These are phyloP conservation scores for Geranium incanum DNA, from an alignment of 441 rosid genomes.

Conservation along the genomic window DNA sequence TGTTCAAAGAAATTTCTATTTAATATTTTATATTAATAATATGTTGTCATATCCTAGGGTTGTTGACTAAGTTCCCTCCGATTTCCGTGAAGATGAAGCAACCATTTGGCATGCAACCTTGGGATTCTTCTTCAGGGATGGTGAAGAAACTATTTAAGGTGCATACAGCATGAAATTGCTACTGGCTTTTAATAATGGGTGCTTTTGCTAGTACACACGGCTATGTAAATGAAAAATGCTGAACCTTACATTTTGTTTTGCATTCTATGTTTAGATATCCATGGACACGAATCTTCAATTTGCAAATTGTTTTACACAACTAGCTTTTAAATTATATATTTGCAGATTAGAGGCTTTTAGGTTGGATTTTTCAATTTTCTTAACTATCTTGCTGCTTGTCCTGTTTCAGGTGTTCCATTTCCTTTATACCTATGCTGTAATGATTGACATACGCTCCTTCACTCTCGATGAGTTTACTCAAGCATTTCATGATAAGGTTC, in stretches of 20 bases:
- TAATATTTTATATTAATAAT: constrained; percentile 12
- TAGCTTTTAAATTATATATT: not conserved
- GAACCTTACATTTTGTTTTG: not conserved
- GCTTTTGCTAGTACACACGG: constrained; percentile 12
- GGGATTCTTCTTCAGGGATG: constrained; percentile 67
- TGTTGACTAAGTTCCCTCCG: constrained; percentile 83
- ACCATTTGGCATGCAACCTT: constrained; percentile 67
- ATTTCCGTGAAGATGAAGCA: constrained; percentile 67
- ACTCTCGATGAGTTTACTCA: constrained; percentile 84
- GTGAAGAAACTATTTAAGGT: constrained; percentile 96
- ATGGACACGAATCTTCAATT: not conserved
- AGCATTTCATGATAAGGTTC: constrained; percentile 91
- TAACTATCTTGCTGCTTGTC: constrained; percentile 21
- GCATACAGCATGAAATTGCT: constrained; percentile 14
- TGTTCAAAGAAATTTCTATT: not conserved
- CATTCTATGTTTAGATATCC: not conserved
- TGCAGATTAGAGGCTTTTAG: not conserved
- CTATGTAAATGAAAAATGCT: constrained; percentile 11
- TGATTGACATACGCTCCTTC: constrained; percentile 55
- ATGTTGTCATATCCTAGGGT: constrained; percentile 43
- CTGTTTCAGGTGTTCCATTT: constrained; percentile 80
- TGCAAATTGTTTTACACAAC: not conserved
- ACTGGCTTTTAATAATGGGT: constrained; percentile 11
- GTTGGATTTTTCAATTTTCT: constrained; percentile 7
- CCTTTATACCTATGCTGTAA: constrained; percentile 67